These are phyloP conservation scores for Linum trigynum DNA, from an alignment of 345 rosid species.

Conservation along the genomic window DNA sequence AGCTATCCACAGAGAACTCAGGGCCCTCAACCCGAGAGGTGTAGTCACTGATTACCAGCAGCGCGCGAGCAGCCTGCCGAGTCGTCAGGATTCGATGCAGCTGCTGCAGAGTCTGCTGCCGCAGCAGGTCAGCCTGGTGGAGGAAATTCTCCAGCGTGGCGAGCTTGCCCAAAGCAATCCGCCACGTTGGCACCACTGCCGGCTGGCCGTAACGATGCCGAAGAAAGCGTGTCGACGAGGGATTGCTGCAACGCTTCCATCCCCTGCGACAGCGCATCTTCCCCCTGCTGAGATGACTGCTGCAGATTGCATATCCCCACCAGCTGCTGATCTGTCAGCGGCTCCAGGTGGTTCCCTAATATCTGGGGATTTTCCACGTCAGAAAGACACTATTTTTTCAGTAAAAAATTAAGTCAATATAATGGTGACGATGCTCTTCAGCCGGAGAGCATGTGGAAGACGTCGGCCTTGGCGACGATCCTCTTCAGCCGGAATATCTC, in stretches of 20 bases:
- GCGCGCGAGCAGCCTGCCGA: slow-evolving; percentile 80
- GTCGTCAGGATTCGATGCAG: slow-evolving; percentile 75
- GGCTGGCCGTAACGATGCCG: slow-evolving; percentile 50
- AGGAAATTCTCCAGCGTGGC: slow-evolving; percentile 81
- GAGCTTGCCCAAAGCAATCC: slow-evolving; percentile 79
- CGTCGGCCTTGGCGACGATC: slow-evolving; percentile 67
- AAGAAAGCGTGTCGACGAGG: slow-evolving; percentile 68
- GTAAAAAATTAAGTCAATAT: neutral
- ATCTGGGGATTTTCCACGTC: slow-evolving; percentile 29
- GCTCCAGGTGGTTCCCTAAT: slow-evolving; percentile 78
- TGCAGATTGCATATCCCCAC: slow-evolving; percentile 91
- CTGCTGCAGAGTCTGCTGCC: slow-evolving; percentile 90
- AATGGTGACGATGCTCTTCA: neutral
- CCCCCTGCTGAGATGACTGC: slow-evolving; percentile 95
- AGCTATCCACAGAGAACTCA: slow-evolving; percentile 89
- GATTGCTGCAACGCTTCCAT: slow-evolving; percentile 96
- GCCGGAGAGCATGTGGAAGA: too few species aligned
- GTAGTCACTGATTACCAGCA: slow-evolving; percentile 71
- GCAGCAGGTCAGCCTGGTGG: slow-evolving; percentile 89
- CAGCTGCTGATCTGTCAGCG: slow-evolving; percentile 82
- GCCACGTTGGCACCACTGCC: slow-evolving; percentile 59
- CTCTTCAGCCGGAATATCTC: slow-evolving; percentile 67
- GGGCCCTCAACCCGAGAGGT: slow-evolving; percentile 78
- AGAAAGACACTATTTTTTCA: neutral
- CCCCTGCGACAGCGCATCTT: slow-evolving; percentile 94